Conservation (phyloP, 768 basidiomycete genomes). For the Mycena belliarum region DNA sequence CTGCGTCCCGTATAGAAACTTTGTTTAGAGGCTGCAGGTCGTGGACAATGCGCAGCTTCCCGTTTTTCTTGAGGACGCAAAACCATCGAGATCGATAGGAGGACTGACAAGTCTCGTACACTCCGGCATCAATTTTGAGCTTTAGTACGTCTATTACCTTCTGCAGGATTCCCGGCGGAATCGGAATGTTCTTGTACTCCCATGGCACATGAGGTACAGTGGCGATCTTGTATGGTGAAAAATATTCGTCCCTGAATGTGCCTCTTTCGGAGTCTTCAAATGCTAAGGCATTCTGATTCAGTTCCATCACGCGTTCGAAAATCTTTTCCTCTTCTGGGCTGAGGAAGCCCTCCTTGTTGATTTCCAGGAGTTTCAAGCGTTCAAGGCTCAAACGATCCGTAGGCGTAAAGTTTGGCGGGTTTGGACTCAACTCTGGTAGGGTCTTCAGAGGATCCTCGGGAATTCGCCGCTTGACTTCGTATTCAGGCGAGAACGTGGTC, state of each 20-base stretch:
- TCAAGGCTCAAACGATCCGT: neutral
- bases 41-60: conserved; percentile 27
- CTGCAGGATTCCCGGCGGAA: conserved; percentile 29
- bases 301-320: neutral
- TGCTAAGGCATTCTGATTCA: neutral
- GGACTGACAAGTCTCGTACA: conserved; percentile 23
- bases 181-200: conserved; percentile 22
- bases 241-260: neutral
- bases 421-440: too few species aligned
- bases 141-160: conserved; percentile 22
- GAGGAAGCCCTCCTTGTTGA: neutral
- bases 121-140: conserved; percentile 21
- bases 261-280: neutral
- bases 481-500: too few species aligned
- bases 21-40: conserved; percentile 24
- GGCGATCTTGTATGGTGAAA: neutral
- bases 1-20: conserved; percentile 21
- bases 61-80: conserved; percentile 25
- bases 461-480: too few species aligned
- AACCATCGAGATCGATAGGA: conserved; percentile 25
- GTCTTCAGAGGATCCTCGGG: too few species aligned
- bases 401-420: too few species aligned
- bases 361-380: neutral
- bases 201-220: conserved; percentile 20
- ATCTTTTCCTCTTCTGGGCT: neutral